Base-by-base conservation (phyloP, 2,329 filamentous ascomycete genomes). In the Colletotrichum cordylinicola region DNA sequence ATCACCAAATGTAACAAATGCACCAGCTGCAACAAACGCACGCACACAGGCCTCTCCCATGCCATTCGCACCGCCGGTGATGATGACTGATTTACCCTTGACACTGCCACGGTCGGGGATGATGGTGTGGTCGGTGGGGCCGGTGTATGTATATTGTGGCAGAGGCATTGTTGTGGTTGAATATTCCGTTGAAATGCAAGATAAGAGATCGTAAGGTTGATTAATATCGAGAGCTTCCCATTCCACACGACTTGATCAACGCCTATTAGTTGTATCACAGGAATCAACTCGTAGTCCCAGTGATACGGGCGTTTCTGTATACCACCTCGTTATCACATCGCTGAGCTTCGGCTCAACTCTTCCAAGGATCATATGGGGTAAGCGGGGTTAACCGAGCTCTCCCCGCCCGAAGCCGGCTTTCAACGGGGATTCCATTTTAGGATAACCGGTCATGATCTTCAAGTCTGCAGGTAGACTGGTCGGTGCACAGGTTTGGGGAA, bases 51-150 rank as follows among this genome's bases (percentile, higher is more conserved):
- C 79, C 75, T 85, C 83, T 9, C 85, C 86, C 73, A 87, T 85
- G 27, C 86, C 86, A 73, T 84, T 85, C 43, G 83, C 87, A 13
- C 87, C 88, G n/a, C 87, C 87, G 2, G 87, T 89, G 18, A 89
- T 83, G 27, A 89, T 83, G 29, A 88, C 86, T 1, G 85, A 87
- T 77, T 88, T 89, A 33, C 85, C 87, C 5, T 79, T 80, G 10
- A 87, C 77, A 48, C 83, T 81, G 55, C 79, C 80, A n/a, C 78
- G 74, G 77, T 88, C 85, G 12, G 83, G 82, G 10, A 79, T 77
- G 4, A 82, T 69, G 1, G 82, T 83, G 69, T 83, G 82, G 75
- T 86, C 82, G 21, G 85, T 77, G 8, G 83, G 83, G 67, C 82
- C 83, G 8, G 78, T 82, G 76, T 84, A 82, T 13, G 67, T 70